These are phyloP conservation scores for Diatrype stigma DNA, from an alignment of 2,329 filamentous ascomycete species.

Conservation along the genomic window DNA sequence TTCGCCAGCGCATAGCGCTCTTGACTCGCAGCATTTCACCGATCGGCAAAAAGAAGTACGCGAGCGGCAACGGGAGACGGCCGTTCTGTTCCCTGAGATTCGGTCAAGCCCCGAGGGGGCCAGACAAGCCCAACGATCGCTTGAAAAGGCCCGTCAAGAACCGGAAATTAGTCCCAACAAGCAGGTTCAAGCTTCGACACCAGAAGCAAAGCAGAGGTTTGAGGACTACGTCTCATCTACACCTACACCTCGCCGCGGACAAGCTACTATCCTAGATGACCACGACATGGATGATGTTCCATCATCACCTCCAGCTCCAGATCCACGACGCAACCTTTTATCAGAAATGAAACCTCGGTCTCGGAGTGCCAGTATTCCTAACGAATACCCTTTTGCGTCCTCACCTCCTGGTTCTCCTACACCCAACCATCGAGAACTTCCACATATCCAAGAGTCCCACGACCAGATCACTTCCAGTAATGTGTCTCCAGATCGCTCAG, in stretches of 20 bases:
- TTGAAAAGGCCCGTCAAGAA: slow-evolving; percentile 1
- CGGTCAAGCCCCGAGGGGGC: slow-evolving; percentile 44
- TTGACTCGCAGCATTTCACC: slow-evolving; percentile 71
- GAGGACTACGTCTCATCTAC: slow-evolving; percentile 56
- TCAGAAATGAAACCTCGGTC: slow-evolving; percentile 49
- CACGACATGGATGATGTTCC: slow-evolving; percentile 47
- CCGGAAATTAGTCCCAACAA: slow-evolving; percentile 1
- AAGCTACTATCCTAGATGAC: slow-evolving; percentile 42
- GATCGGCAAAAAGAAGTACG: slow-evolving; percentile 75
- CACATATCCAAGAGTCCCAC: slow-evolving; percentile 1
- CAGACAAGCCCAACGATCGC: slow-evolving; percentile 9
- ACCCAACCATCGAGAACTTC: slow-evolving; percentile 23
- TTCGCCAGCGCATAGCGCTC: slow-evolving; percentile 38
- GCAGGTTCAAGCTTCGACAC: slow-evolving; percentile 36
- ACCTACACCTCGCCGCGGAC: slow-evolving; percentile 56
- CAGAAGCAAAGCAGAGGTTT: slow-evolving; percentile 39
- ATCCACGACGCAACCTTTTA: slow-evolving; percentile 49
- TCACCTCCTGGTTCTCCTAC: slow-evolving; percentile 53
- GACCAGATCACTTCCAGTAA: slow-evolving; percentile 3
- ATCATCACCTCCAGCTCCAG: slow-evolving; percentile 58
- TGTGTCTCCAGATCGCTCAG: neutral
- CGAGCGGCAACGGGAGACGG: slow-evolving; percentile 64
- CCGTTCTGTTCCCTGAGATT: slow-evolving; percentile 65
- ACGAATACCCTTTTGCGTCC: slow-evolving; percentile 52
- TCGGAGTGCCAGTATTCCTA: slow-evolving; percentile 34